These are phyloP conservation scores for Lachancea sp. DNA, from an alignment of 805 yeast species.

Conservation along the genomic window DNA sequence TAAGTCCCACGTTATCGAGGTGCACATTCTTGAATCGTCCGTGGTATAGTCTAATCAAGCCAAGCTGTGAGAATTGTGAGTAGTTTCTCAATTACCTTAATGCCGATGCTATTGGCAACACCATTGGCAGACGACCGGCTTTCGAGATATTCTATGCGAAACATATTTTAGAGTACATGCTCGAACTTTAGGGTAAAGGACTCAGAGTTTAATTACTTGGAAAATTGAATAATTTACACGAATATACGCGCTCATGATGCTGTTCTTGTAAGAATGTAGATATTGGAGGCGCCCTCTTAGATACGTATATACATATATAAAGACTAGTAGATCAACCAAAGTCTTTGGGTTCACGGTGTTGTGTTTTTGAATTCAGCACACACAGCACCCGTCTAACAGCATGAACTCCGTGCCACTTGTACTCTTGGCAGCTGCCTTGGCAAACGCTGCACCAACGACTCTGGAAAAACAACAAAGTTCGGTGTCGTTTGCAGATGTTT, in stretches of 20 bases:
- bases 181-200: no score
- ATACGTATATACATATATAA: no score
- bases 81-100: not conserved
- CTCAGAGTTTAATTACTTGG: no score
- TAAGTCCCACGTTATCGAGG: not conserved
- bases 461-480: not conserved
- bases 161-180: no score
- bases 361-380: not conserved
- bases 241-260: no score
- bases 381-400: not conserved
- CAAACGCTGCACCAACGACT: slow-evolving; percentile 3
- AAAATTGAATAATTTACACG: no score
- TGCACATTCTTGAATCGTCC: not conserved
- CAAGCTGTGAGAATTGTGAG: not conserved
- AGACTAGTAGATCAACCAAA: no score
- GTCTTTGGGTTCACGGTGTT: not conserved
- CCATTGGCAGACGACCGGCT: no score
- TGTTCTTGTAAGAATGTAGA: no score
- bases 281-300: no score
- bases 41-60: not conserved
- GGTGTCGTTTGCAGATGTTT: not conserved
- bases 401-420: slow-evolving; percentile 1
- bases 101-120: not conserved
- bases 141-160: no score
- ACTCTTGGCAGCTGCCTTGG: slow-evolving; percentile 4